Evolutionary conservation across 2,329 filamentous ascomycete species (phyloP).

Genomic region (Claviceps pusilla): DNA sequence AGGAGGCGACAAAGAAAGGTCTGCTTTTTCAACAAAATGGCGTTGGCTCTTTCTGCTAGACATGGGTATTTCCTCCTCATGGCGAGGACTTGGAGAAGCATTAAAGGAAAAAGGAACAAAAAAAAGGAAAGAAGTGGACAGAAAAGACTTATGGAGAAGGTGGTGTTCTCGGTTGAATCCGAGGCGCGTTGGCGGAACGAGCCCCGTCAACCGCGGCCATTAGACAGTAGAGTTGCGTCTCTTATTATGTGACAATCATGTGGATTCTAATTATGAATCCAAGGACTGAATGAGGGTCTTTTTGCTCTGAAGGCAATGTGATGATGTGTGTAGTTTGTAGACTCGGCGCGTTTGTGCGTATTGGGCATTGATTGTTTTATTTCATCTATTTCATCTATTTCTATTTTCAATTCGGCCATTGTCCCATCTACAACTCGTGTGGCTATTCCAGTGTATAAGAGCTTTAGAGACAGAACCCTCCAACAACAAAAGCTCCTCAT

Average conservation of each 20-base stretch:
- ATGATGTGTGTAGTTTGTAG: neutral
- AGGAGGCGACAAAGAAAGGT: conserved; percentile 18
- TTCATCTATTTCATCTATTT: too few species aligned
- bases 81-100: conserved; percentile 6
- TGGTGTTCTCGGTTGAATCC: neutral
- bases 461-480: too few species aligned
- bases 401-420: neutral
- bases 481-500: too few species aligned
- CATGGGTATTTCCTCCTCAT: conserved; percentile 15
- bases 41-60: conserved; percentile 23
- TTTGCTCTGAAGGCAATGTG: neutral
- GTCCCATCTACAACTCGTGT: neutral
- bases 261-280: neutral
- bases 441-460: too few species aligned
- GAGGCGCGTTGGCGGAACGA: conserved; percentile 7
- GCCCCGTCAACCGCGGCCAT: conserved; percentile 31
- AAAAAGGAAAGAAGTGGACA: conserved; percentile 11
- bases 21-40: conserved; percentile 27
- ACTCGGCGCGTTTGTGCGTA: too few species aligned
- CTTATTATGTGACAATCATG: neutral
- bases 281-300: neutral
- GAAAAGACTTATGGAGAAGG: conserved; percentile 6
- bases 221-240: conserved; percentile 11
- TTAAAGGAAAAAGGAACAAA: neutral
- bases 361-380: too few species aligned